Conservation (phyloP, 768 basidiomycete genomes). For the Trametes elegans region DNA sequence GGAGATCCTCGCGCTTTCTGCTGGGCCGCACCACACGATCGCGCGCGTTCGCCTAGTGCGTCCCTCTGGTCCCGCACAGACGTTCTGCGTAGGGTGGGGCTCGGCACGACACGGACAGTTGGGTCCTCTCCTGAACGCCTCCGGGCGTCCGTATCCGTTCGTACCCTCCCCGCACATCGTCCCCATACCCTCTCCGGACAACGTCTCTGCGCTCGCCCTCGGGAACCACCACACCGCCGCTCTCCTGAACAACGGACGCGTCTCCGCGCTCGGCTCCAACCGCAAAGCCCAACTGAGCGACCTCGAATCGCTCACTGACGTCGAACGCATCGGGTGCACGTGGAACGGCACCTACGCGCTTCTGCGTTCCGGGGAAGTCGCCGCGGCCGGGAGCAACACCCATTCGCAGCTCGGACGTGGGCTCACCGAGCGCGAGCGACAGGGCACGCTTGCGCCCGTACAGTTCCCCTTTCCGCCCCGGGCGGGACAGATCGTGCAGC, state of each 20-base stretch:
- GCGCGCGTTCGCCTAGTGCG: conserved; percentile 37
- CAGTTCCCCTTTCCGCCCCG: conserved; percentile 30
- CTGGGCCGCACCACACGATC: conserved; percentile 76
- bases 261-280: conserved; percentile 65
- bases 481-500: conserved; percentile 21
- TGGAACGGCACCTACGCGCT: conserved; percentile 78
- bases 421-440: neutral
- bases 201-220: conserved; percentile 31
- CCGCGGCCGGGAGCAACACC: conserved; percentile 52
- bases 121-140: conserved; percentile 36
- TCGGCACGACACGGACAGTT: conserved; percentile 84
- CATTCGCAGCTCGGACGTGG: conserved; percentile 67
- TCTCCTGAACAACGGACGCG: conserved; percentile 45
- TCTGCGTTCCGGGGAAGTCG: conserved; percentile 29
- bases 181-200: conserved; percentile 13
- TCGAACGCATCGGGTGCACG: conserved; percentile 52
- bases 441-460: conserved; percentile 27
- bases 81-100: conserved; percentile 74
- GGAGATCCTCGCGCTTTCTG: conserved; percentile 32
- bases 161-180: conserved; percentile 37
- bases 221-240: conserved; percentile 56
- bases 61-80: conserved; percentile 23
- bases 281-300: conserved; percentile 62
- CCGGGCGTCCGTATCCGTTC: conserved; percentile 30
- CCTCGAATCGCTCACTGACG: conserved; percentile 27